phyloP scores from a whole-genome alignment of 2,329 filamentous ascomycete species.

The Talaromyces sp. region DNA sequence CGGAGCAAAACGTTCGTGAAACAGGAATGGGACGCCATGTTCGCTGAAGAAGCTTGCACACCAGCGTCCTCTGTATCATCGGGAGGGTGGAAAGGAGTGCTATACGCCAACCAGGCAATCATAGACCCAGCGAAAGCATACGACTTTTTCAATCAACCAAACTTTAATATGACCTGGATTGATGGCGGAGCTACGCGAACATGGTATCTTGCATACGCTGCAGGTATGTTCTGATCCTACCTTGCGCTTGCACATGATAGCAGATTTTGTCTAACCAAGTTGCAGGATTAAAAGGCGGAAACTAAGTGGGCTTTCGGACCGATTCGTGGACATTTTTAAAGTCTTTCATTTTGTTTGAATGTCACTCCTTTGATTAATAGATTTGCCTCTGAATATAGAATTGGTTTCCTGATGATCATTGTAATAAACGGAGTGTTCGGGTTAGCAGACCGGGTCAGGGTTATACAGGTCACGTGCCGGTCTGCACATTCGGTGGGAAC shows the following conservation, averaged over 20 bases:
- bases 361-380: background rate
- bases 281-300: slow-evolving; percentile 15
- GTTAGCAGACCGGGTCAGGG: background rate
- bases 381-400: background rate
- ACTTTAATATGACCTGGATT: slow-evolving; percentile 63
- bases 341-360: background rate
- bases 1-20: slow-evolving; percentile 67
- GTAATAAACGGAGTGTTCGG: background rate
- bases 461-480: background rate
- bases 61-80: slow-evolving; percentile 49
- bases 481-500: too few species aligned
- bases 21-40: slow-evolving; percentile 80
- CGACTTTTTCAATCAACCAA: slow-evolving; percentile 66
- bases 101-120: slow-evolving; percentile 78
- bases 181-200: slow-evolving; percentile 78
- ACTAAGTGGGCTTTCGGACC: background rate
- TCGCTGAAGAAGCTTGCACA: slow-evolving; percentile 64
- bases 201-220: slow-evolving; percentile 79
- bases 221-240: slow-evolving; percentile 49
- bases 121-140: slow-evolving; percentile 68
- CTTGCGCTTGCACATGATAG: background rate
- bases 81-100: slow-evolving; percentile 80
- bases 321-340: slow-evolving; percentile 10
- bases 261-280: slow-evolving; percentile 1
- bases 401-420: too few species aligned